These are phyloP conservation scores for Tetrastigma voinierianum DNA, from an alignment of 164 flowering plant species.

Conservation along the genomic window DNA sequence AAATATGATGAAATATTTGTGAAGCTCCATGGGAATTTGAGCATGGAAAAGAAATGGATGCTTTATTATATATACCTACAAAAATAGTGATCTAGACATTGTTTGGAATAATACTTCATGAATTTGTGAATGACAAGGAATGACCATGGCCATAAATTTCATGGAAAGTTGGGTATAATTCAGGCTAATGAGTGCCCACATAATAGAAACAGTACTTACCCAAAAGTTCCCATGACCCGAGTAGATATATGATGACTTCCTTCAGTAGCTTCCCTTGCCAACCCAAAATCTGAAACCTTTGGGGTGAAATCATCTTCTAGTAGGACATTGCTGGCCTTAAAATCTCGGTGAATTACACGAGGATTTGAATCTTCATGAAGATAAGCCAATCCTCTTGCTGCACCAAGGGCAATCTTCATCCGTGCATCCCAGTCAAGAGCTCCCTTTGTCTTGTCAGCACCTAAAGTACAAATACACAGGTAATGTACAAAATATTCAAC, in stretches of 20 bases:
- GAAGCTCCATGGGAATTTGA: conserved; percentile 20
- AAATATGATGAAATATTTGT: conserved; percentile 31
- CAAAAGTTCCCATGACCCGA: conserved; percentile 89
- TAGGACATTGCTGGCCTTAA: conserved; percentile 91
- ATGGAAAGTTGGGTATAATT: too few relatives aligned
- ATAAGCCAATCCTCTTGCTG: conserved; percentile 97
- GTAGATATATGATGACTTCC: conserved; percentile 75
- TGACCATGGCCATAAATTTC: too few relatives aligned
- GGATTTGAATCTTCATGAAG: conserved; percentile 99
- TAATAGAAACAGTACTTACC: conserved; percentile 33
- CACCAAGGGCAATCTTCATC: conserved; percentile 94
- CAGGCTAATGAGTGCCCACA: background rate
- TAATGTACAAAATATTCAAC: background rate
- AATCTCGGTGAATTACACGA: conserved; percentile 95
- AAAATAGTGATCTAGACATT: too few relatives aligned
- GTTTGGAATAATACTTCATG: too few relatives aligned
- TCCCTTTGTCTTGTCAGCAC: conserved; percentile 55
- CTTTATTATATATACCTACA: too few relatives aligned
- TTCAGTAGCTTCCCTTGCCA: conserved; percentile 90
- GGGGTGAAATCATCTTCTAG: conserved; percentile 92
- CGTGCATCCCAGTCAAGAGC: conserved; percentile 96
- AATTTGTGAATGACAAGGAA: too few relatives aligned
- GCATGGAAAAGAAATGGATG: too few relatives aligned
- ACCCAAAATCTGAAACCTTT: conserved; percentile 95
- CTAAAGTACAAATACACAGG: conserved; percentile 40